These are phyloP conservation scores for Fusarium tricinctum DNA, from an alignment of 2,329 filamentous ascomycete species.

Conservation along the genomic window DNA sequence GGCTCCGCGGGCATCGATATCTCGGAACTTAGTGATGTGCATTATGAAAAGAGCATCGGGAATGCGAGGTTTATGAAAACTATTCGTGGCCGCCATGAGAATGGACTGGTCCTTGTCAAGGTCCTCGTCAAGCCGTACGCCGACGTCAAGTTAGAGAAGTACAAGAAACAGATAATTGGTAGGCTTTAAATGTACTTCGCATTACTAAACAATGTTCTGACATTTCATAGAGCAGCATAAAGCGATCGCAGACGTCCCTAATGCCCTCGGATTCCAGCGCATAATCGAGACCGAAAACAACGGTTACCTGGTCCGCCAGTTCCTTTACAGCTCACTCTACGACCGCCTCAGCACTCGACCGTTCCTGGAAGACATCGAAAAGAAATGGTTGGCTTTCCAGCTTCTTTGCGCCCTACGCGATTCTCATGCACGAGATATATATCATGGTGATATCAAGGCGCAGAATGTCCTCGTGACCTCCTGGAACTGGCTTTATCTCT, in stretches of 20 bases:
- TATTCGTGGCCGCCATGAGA: conserved; percentile 88
- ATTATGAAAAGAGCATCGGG: conserved; percentile 92
- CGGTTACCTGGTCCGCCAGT: conserved; percentile 94
- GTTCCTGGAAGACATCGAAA: conserved; percentile 97
- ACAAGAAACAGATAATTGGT: conserved; percentile 83
- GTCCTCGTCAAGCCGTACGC: conserved; percentile 93
- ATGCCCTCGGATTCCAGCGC: conserved; percentile 90
- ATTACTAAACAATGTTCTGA: conserved; percentile 1
- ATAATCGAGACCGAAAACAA: conserved; percentile 92
- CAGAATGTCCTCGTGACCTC: conserved; percentile 97
- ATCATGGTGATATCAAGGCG: conserved; percentile 98
- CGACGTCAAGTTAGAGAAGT: conserved; percentile 82
- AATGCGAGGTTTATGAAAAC: conserved; percentile 97
- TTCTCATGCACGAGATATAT: conserved; percentile 89
- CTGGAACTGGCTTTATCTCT: conserved; percentile 98
- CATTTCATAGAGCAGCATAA: conserved; percentile 78
- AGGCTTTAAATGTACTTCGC: conserved; percentile 49
- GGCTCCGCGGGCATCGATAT: conserved; percentile 95
- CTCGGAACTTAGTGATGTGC: conserved; percentile 88
- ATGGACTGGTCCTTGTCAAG: conserved; percentile 94
- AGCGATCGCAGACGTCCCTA: conserved; percentile 84
- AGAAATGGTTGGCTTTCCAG: conserved; percentile 98
- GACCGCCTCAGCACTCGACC: conserved; percentile 96
- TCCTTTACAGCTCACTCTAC: conserved; percentile 95
- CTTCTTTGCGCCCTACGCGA: conserved; percentile 92